Conservation (phyloP, 2,329 filamentous ascomycete species). For the Rhytidhysteron rufulum region DNA sequence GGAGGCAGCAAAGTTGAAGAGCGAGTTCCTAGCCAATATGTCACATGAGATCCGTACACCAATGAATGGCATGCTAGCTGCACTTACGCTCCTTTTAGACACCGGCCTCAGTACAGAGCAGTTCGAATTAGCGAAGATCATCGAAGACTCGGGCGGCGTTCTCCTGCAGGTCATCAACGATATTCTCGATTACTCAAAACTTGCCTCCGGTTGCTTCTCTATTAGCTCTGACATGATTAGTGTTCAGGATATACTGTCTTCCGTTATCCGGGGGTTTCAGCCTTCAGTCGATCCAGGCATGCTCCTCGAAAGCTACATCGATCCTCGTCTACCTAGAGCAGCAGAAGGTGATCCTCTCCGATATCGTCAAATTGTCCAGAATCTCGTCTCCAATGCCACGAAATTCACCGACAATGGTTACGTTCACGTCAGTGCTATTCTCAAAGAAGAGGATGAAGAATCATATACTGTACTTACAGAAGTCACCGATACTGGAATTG, state of each 20-base stretch:
- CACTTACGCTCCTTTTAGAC: slow-evolving; percentile 55
- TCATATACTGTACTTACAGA: slow-evolving; percentile 49
- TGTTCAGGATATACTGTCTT: slow-evolving; percentile 44
- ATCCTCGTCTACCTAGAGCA: slow-evolving; percentile 46
- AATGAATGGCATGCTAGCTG: slow-evolving; percentile 61
- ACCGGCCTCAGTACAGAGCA: slow-evolving; percentile 53
- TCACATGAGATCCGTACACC: slow-evolving; percentile 62
- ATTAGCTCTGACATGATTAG: slow-evolving; percentile 52
- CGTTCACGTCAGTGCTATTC: slow-evolving; percentile 44
- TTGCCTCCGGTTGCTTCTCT: slow-evolving; percentile 57
- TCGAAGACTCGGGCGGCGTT: slow-evolving; percentile 57
- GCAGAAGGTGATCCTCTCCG: slow-evolving; percentile 57
- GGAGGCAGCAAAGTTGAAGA: slow-evolving; percentile 60
- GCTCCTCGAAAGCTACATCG: slow-evolving; percentile 42
- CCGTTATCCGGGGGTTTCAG: slow-evolving; percentile 51
- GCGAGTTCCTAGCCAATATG: slow-evolving; percentile 61
- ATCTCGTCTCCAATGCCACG: slow-evolving; percentile 57
- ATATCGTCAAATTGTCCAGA: slow-evolving; percentile 61
- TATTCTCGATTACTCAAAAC: slow-evolving; percentile 64
- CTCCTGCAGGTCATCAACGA: slow-evolving; percentile 62
- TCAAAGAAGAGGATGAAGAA: slow-evolving; percentile 40
- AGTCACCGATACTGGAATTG: slow-evolving; percentile 54
- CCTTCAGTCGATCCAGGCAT: slow-evolving; percentile 46
- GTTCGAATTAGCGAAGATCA: slow-evolving; percentile 54
- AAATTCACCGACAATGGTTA: slow-evolving; percentile 59